Percentiles rank a stretch among this genome's conserved stretches.
Evolutionary conservation across 495 filamentous ascomycete genomes (phyloP).

Genomic region (Neurospora sp.): DNA sequence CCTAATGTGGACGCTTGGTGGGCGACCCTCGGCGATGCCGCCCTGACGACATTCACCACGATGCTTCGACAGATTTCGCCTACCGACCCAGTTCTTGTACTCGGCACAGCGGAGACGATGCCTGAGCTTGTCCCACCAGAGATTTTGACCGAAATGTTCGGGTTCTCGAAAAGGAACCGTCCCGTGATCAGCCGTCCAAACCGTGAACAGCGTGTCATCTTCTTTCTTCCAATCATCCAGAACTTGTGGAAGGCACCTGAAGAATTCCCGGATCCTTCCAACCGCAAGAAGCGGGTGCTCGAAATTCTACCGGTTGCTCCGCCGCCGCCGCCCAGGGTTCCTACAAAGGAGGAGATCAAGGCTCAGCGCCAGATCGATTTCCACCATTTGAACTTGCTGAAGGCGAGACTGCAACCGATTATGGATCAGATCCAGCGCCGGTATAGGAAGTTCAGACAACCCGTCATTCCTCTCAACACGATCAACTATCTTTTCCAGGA

Average conservation of each 20-base stretch:
- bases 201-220: constrained; percentile 55
- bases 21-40: constrained; percentile 47
- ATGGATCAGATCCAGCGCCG: constrained; percentile 88
- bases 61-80: constrained; percentile 70
- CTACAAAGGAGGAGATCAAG: constrained; percentile 68
- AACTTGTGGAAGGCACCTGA: constrained; percentile 67
- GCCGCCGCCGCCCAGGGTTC: constrained; percentile 48
- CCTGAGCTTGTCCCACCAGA: constrained; percentile 39
- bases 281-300: constrained; percentile 75
- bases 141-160: constrained; percentile 71
- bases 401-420: constrained; percentile 77
- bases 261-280: constrained; percentile 77
- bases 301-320: constrained; percentile 68
- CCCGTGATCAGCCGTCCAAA: constrained; percentile 57
- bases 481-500: constrained; percentile 79
- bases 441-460: constrained; percentile 74
- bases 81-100: constrained; percentile 76
- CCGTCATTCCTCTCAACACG: constrained; percentile 59
- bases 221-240: constrained; percentile 60
- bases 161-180: constrained; percentile 68
- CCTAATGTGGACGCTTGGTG: constrained; percentile 86
- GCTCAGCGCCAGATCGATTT: constrained; percentile 72
- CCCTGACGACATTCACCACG: constrained; percentile 66
- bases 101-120: constrained; percentile 66
- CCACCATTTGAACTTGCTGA: constrained; percentile 70